phyloP scores from a whole-genome alignment of 2,329 filamentous ascomycete species.

The Fusarium caatingaense region DNA sequence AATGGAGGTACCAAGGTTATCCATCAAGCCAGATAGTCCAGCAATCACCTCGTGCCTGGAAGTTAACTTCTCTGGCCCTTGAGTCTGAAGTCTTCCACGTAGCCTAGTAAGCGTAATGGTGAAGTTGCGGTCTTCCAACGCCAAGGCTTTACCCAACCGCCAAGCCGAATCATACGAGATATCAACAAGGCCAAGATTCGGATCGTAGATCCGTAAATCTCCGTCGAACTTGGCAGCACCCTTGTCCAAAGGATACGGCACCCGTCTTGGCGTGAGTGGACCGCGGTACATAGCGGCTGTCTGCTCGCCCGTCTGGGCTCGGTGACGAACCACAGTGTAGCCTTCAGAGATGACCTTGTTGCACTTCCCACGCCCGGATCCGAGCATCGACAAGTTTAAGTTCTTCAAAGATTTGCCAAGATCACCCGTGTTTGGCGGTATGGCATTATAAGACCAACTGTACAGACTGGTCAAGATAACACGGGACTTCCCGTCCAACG shows the following conservation, averaged over 20 bases:
- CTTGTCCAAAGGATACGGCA: background rate
- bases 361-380: too few relatives aligned
- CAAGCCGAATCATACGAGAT: background rate
- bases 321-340: background rate
- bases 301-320: background rate
- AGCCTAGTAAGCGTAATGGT: background rate
- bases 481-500: background rate
- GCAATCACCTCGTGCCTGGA: background rate
- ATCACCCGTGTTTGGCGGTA: background rate
- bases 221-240: background rate
- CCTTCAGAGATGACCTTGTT: too few relatives aligned
- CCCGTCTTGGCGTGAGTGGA: background rate
- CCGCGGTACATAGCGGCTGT: background rate
- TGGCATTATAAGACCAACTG: background rate
- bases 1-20: too few relatives aligned
- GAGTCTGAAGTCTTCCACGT: accelerated
- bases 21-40: background rate
- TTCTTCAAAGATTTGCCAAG: background rate
- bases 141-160: background rate
- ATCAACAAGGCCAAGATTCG: background rate
- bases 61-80: too few relatives aligned
- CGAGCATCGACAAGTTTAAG: background rate
- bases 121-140: background rate
- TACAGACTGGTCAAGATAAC: background rate
- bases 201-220: background rate